Percentiles rank a stretch among this genome's conserved stretches.
Evolutionary conservation across 164 flowering plant genomes (phyloP).

Genomic region (Aristolochia fimbriata): DNA sequence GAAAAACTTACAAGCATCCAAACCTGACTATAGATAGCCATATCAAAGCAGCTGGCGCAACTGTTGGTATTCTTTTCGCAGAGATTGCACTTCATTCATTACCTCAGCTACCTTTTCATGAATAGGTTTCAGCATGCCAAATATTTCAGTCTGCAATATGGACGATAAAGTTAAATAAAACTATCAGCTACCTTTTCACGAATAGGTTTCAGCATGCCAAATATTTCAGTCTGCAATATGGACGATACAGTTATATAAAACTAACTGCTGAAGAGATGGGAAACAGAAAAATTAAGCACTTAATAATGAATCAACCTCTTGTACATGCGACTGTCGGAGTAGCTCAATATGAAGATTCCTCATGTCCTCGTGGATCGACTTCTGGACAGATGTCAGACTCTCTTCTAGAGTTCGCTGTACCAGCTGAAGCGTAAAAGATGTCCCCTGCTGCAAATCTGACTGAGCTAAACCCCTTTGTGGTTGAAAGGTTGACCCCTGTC

Average conservation of each 20-base stretch:
- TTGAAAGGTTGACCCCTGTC: slow-evolving; percentile 23
- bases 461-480: slow-evolving; percentile 28
- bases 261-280: neutral
- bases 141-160: slow-evolving; percentile 51
- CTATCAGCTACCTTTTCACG: slow-evolving; percentile 71
- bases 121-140: slow-evolving; percentile 35
- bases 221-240: slow-evolving; percentile 51
- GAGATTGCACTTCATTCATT: slow-evolving; percentile 68
- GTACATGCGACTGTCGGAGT: slow-evolving; percentile 59
- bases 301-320: slow-evolving; percentile 44
- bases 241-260: neutral
- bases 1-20: no score
- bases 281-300: neutral
- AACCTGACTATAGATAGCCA: no score
- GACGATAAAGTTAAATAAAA: neutral
- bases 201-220: slow-evolving; percentile 35
- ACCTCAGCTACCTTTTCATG: slow-evolving; percentile 69
- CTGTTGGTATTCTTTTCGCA: slow-evolving; percentile 69
- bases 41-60: slow-evolving; percentile 54
- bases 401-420: slow-evolving; percentile 84
- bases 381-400: slow-evolving; percentile 65
- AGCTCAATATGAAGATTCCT: slow-evolving; percentile 94
- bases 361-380: slow-evolving; percentile 78
- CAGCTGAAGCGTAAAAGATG: slow-evolving; percentile 70
- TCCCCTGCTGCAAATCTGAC: slow-evolving; percentile 53